Evolutionary conservation across 805 yeast species (phyloP).

Genomic region (Candida lessepsii): DNA sequence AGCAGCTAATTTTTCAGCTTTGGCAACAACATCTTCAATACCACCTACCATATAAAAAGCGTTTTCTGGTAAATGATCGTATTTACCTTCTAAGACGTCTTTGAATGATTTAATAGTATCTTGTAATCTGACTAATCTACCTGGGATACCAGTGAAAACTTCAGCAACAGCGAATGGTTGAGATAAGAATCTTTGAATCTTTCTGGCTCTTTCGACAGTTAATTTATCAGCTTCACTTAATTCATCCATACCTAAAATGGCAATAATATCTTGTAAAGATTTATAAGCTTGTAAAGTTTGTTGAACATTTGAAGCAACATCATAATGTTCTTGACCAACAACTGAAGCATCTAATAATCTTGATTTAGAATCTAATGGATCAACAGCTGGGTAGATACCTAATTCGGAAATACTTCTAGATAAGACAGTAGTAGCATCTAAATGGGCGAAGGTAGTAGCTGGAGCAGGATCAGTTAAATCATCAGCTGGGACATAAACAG

Average conservation of each 20-base stretch:
- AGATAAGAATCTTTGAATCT: slow-evolving; percentile 99
- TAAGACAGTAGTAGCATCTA: slow-evolving; percentile 99
- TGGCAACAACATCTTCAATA: slow-evolving; percentile 96
- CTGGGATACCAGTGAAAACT: slow-evolving; percentile 99
- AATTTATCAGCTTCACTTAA: slow-evolving; percentile 97
- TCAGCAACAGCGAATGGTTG: slow-evolving; percentile 99
- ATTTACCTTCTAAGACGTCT: slow-evolving; percentile 97
- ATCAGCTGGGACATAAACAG: slow-evolving; percentile 99
- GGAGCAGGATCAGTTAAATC: slow-evolving; percentile 99
- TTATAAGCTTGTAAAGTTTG: slow-evolving; percentile 99
- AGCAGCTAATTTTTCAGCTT: slow-evolving; percentile 98
- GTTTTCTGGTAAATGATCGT: slow-evolving; percentile 97
- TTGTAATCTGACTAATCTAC: slow-evolving; percentile 94
- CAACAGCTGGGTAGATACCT: slow-evolving; percentile 99
- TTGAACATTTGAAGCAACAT: slow-evolving; percentile 91
- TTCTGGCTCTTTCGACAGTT: slow-evolving; percentile 99
- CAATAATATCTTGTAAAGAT: slow-evolving; percentile 99
- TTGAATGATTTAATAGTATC: slow-evolving; percentile 94
- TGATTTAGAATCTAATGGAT: slow-evolving; percentile 98
- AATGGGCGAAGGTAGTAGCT: slow-evolving; percentile 99
- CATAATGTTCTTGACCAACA: slow-evolving; percentile 99
- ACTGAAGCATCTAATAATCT: slow-evolving; percentile 96
- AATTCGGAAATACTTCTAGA: slow-evolving; percentile 99
- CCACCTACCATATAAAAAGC: slow-evolving; percentile 99
- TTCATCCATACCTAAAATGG: slow-evolving; percentile 99